Evolutionary conservation across 2,329 filamentous ascomycete species (phyloP).

Genomic region (Fonsecaea pugnacius): DNA sequence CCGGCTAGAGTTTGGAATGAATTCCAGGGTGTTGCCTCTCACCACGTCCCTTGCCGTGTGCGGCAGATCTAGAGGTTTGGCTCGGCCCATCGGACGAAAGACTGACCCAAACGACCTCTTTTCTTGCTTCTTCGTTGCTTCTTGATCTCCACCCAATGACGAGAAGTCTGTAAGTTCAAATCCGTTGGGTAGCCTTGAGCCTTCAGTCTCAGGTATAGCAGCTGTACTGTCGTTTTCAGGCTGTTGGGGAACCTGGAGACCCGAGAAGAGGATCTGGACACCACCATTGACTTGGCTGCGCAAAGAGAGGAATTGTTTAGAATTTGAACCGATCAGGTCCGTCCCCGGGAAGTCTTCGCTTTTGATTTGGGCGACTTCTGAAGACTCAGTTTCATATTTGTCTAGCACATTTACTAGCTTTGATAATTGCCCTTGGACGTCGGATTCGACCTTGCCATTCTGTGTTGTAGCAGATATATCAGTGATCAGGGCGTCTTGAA

Average conservation of each 20-base stretch:
- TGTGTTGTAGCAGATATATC: conserved; percentile 12
- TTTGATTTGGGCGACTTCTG: conserved; percentile 12
- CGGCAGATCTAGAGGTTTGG: conserved; percentile 49
- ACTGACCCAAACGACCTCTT: conserved; percentile 52
- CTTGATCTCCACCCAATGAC: conserved; percentile 34
- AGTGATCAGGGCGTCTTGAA: conserved; percentile 21
- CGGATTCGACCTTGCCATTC: conserved; percentile 21
- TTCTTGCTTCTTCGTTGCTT: conserved; percentile 37
- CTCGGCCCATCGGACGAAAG: conserved; percentile 47
- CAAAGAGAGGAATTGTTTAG: conserved; percentile 34
- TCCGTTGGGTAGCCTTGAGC: conserved; percentile 70
- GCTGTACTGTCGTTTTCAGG: conserved; percentile 51
- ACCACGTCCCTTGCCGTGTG: conserved; percentile 43
- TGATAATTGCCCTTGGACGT: conserved; percentile 21
- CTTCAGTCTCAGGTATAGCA: conserved; percentile 11
- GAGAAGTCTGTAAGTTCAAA: conserved; percentile 66
- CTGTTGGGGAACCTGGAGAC: conserved; percentile 63
- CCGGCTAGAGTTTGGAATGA: conserved; percentile 21
- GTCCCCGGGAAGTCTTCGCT: conserved; percentile 16
- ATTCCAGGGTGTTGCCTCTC: conserved; percentile 36
- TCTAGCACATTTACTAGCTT: conserved; percentile 24
- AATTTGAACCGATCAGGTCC: conserved; percentile 6
- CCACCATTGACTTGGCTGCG: conserved; percentile 46
- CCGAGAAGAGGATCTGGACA: conserved; percentile 82
- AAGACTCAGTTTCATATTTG: conserved; percentile 8